Percentiles rank a stretch among this genome's conserved stretches.
These are phyloP conservation scores for Tylopilus cervinicoccineus DNA, from an alignment of 768 basidiomycete genomes.

Conservation along the genomic window DNA sequence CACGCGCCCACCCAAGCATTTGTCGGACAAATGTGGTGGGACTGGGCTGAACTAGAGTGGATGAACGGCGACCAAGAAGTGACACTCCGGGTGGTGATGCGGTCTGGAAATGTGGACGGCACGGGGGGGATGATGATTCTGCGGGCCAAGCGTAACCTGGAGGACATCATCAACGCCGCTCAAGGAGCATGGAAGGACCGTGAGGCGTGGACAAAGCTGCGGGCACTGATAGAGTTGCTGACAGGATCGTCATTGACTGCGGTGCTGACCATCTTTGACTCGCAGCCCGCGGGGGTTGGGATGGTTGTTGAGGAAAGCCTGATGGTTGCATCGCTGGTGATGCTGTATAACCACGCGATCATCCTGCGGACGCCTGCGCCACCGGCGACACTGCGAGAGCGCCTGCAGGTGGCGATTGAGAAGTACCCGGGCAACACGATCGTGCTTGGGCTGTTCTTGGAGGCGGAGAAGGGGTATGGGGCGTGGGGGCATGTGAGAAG, in stretches of 20 bases:
- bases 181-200: conserved; percentile 48
- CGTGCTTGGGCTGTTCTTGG: conserved; percentile 68
- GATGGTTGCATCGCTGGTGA: conserved; percentile 48
- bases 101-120: conserved; percentile 51
- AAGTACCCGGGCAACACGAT: conserved; percentile 68
- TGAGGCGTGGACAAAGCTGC: conserved; percentile 63
- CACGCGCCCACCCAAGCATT: conserved; percentile 33
- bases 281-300: conserved; percentile 18
- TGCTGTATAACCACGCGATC: conserved; percentile 58
- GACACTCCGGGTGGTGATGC: conserved; percentile 51
- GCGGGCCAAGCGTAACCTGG: conserved; percentile 59
- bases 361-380: conserved; percentile 54
- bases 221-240: conserved; percentile 62
- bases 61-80: conserved; percentile 46
- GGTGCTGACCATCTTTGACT: conserved; percentile 39
- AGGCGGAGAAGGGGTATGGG: conserved; percentile 72
- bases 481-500: conserved; percentile 71
- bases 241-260: conserved; percentile 38
- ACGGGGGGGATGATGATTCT: conserved; percentile 51
- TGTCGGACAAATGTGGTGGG: conserved; percentile 62
- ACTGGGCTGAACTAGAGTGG: conserved; percentile 88
- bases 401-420: conserved; percentile 50
- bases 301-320: conserved; percentile 44
- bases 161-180: conserved; percentile 40
- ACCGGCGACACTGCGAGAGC: conserved; percentile 54